Evolutionary conservation across 495 filamentous ascomycete genomes (phyloP), one percentile per base, ranked within the genome.

Genomic region (Penicillium turbatum): DNA sequence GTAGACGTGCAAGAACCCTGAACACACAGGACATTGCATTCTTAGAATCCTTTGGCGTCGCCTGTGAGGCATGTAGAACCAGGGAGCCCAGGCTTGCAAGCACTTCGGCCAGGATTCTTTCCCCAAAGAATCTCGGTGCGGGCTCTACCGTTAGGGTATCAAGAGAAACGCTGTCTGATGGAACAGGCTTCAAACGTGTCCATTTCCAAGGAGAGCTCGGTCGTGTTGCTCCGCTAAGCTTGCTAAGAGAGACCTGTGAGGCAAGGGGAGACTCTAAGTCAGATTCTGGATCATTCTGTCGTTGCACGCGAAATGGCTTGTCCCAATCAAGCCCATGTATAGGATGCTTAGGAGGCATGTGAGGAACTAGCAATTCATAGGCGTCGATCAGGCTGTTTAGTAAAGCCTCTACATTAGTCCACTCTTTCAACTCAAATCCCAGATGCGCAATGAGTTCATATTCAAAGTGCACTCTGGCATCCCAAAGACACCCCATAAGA

Each of bases 1-100:
- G 84, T 36, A 87, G 54, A 44, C 79, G 74, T 17, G 81, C 84
- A 53, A 87, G 76, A 15, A 81, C 74, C 24, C 76, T 77, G 50
- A 80, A 76, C 2, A 86, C 79, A 54, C 72, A 71, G 36, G 79
- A 76, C 78, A 84, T 83, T 26, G 79, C 79, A 11, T 68, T 35
- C 40, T 72, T 73, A 11, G 69, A 68, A 39, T 72, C 66, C 27
- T 66, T 61, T n/a, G 65, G 51, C 26, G 67, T 36, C 6, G 55
- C 59, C 53, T 81, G 74, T 6, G 79, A 73, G 32, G 81, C 80
- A 27, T 64, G 62, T 6, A 86, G 53, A 12, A 83, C 74, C 65
- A 86, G 79, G 17, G 59, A 70, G 0, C 82, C 84, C 21, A 86
- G 56, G 51, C 59, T 78, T 51, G 65, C 55, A 46, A 63, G 63